Conservation (phyloP, 148 eudicot species). For the Vaccinium macrocarpon region DNA sequence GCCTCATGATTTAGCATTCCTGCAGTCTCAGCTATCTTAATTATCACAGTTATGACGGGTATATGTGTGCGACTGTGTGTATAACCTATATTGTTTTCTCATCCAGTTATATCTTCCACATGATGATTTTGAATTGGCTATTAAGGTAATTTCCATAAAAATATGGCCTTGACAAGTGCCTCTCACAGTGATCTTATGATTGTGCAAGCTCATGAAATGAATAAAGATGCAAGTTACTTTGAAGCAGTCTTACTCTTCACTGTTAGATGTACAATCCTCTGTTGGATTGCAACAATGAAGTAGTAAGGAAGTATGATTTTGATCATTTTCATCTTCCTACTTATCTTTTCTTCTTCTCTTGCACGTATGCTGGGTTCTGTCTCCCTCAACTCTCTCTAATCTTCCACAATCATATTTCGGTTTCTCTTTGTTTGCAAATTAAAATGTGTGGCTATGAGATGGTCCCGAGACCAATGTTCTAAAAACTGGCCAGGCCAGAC, state of each 20-base stretch:
- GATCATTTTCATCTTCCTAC: not conserved
- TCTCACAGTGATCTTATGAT: not conserved
- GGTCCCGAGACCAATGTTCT: not conserved
- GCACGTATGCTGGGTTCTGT: not conserved
- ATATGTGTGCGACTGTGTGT: not conserved
- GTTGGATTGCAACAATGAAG: not conserved
- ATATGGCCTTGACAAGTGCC: not conserved
- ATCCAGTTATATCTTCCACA: not conserved
- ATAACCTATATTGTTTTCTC: not conserved
- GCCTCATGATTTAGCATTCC: not conserved
- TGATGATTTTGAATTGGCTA: not conserved
- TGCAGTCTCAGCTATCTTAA: slow-evolving; percentile 7
- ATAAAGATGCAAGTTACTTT: not conserved
- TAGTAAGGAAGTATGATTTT: not conserved
- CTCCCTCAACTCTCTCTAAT: not conserved
- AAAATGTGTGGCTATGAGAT: not conserved
- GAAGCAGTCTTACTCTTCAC: not conserved
- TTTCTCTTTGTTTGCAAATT: not conserved
- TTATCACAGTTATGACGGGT: not conserved
- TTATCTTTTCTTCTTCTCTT: not conserved
- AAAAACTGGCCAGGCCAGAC: not conserved
- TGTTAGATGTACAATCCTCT: not conserved
- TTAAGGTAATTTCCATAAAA: not conserved
- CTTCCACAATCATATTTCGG: not conserved
- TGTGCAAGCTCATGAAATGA: not conserved